Evolutionary conservation across 1,284 basidiomycete species (phyloP).

Genomic region (Sanghuangporus weigelae): DNA sequence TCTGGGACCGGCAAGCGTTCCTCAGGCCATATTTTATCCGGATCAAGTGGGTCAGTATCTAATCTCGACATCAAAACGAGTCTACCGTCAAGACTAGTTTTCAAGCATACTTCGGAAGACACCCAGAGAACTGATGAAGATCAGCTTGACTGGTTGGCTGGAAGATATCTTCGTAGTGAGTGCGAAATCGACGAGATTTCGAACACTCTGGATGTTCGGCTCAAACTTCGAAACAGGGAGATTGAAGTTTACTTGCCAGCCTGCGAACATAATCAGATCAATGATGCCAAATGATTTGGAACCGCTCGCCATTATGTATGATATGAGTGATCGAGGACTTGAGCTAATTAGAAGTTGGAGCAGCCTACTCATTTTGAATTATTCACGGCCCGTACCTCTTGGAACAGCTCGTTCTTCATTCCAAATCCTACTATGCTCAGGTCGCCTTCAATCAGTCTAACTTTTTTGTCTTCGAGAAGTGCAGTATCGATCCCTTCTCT

Average conservation of each 20-base stretch:
- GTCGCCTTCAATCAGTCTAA: conserved; percentile 26
- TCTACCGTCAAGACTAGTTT: background rate
- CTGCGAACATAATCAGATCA: conserved; percentile 19
- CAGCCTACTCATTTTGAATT: background rate
- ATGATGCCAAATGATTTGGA: background rate
- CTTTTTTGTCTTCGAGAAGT: conserved; percentile 16
- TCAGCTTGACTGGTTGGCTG: conserved; percentile 17
- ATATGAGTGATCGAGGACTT: conserved; percentile 24
- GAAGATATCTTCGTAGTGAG: conserved; percentile 17
- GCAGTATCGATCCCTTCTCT: conserved; percentile 20
- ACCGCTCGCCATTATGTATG: conserved; percentile 30
- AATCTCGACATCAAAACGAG: background rate
- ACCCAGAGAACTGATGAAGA: conserved; percentile 22
- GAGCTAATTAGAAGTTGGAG: conserved; percentile 12
- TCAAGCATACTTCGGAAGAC: conserved; percentile 1
- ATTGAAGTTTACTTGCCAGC: conserved; percentile 42
- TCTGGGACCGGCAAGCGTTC: background rate
- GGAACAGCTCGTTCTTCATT: background rate
- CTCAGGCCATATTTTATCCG: background rate
- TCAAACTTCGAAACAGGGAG: conserved; percentile 30
- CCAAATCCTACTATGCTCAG: conserved; percentile 12
- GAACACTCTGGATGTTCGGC: conserved; percentile 32
- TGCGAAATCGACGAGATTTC: conserved; percentile 28
- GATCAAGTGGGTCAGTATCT: background rate
- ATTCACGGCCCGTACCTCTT: background rate